Conservation (phyloP, 805 yeast genomes). For the Candida coleopterorum region DNA sequence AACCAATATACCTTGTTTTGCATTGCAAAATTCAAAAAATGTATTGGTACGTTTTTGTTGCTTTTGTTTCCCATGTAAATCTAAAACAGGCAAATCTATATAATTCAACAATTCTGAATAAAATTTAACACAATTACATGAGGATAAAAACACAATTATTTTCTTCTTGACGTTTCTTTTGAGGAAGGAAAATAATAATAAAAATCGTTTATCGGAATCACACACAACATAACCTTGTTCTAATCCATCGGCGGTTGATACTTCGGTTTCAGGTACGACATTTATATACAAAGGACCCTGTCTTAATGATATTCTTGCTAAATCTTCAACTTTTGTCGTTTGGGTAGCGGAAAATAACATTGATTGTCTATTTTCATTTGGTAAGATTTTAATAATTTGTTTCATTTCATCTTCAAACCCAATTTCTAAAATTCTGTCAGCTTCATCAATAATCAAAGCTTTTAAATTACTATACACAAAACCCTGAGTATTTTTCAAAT, state of each 20-base stretch:
- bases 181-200: slow-evolving; percentile 85
- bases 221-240: slow-evolving; percentile 99
- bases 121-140: slow-evolving; percentile 96
- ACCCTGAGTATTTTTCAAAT: slow-evolving; percentile 91
- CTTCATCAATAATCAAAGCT: slow-evolving; percentile 94
- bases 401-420: slow-evolving; percentile 99
- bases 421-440: slow-evolving; percentile 94
- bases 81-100: slow-evolving; percentile 94
- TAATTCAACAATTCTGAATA: slow-evolving; percentile 92
- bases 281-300: slow-evolving; percentile 92
- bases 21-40: slow-evolving; percentile 96
- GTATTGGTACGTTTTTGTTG: slow-evolving; percentile 98
- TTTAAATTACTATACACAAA: slow-evolving; percentile 92
- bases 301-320: slow-evolving; percentile 92
- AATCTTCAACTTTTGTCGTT: slow-evolving; percentile 96
- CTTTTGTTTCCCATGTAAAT: slow-evolving; percentile 95
- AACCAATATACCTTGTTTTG: slow-evolving; percentile 85
- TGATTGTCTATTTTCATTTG: slow-evolving; percentile 88
- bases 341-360: slow-evolving; percentile 99
- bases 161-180: slow-evolving; percentile 91
- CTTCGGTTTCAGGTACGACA: slow-evolving; percentile 78
- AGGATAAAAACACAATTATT: slow-evolving; percentile 88
- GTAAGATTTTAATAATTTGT: slow-evolving; percentile 90
- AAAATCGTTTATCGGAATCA: slow-evolving; percentile 90
- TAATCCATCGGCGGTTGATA: slow-evolving; percentile 91